phyloP scores from a whole-genome alignment of 345 rosid species.

The Atalantia buxifolia region DNA sequence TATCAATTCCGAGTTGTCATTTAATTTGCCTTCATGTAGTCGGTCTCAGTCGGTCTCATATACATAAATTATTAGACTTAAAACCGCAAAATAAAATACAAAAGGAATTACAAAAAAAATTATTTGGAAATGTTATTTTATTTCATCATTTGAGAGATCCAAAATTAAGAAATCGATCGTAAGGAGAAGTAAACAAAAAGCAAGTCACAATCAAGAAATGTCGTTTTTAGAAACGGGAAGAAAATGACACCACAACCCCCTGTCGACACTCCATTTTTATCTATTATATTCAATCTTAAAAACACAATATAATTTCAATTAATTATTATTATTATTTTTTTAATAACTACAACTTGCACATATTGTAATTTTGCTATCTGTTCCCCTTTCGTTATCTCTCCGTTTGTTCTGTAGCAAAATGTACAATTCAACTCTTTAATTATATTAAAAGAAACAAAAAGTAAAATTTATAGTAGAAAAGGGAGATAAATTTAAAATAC shows the following conservation, averaged over 20 bases:
- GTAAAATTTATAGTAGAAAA: background rate
- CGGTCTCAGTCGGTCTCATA: background rate
- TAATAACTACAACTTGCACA: background rate
- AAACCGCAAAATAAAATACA: too few relatives aligned
- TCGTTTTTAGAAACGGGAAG: background rate
- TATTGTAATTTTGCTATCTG: conserved; percentile 11
- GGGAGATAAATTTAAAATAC: background rate
- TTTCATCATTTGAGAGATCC: background rate
- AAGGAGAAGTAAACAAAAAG: background rate
- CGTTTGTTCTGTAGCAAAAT: conserved; percentile 3
- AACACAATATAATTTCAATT: background rate
- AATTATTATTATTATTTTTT: background rate
- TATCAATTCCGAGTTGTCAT: background rate
- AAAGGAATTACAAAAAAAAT: background rate
- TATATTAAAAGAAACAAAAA: background rate
- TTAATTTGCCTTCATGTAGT: background rate
- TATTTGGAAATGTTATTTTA: background rate
- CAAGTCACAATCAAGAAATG: background rate
- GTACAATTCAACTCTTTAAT: background rate
- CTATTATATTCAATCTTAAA: background rate
- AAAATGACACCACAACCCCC: conserved; percentile 19
- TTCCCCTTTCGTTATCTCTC: background rate
- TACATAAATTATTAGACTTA: background rate
- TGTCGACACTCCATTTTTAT: conserved; percentile 12
- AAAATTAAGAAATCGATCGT: background rate